These are phyloP conservation scores for Pleoardoris graminearum DNA, from an alignment of 2,329 filamentous ascomycete species.

Conservation along the genomic window DNA sequence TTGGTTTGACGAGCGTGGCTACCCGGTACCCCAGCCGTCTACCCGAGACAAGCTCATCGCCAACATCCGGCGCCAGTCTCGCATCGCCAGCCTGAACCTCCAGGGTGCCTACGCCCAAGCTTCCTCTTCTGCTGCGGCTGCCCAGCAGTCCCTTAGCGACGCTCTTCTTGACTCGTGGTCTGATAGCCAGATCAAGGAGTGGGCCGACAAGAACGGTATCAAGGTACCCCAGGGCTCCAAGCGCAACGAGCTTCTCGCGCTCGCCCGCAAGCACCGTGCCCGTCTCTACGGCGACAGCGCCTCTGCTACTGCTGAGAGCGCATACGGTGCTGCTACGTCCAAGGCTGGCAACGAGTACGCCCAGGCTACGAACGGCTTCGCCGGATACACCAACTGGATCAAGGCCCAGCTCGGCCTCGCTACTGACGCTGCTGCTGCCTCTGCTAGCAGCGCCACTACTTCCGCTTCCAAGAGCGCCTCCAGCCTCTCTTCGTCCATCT, in stretches of 20 bases:
- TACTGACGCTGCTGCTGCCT: slow-evolving; percentile 39
- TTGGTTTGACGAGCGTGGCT: slow-evolving; percentile 87
- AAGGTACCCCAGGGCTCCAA: slow-evolving; percentile 89
- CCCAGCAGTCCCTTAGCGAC: slow-evolving; percentile 77
- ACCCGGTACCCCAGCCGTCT: slow-evolving; percentile 81
- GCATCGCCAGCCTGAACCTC: slow-evolving; percentile 72
- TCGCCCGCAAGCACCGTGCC: slow-evolving; percentile 85
- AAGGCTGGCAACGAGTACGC: slow-evolving; percentile 74
- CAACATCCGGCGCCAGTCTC: slow-evolving; percentile 85
- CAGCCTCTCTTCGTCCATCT: slow-evolving; percentile 40
- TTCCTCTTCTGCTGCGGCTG: slow-evolving; percentile 58
- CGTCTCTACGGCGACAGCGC: slow-evolving; percentile 69
- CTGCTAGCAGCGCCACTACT: slow-evolving; percentile 19
- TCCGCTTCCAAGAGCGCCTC: slow-evolving; percentile 34
- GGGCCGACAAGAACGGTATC: slow-evolving; percentile 87
- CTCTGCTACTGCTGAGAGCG: slow-evolving; percentile 42
- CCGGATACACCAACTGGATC: slow-evolving; percentile 47
- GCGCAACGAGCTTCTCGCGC: slow-evolving; percentile 83
- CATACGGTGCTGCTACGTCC: slow-evolving; percentile 52
- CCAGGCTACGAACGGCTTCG: slow-evolving; percentile 62
- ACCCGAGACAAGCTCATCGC: slow-evolving; percentile 87
- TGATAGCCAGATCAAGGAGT: slow-evolving; percentile 87
- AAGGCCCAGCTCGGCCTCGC: slow-evolving; percentile 52
- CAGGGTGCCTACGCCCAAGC: slow-evolving; percentile 52
- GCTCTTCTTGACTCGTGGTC: slow-evolving; percentile 88